Evolutionary conservation across 208 protist species (phyloP), one percentile per base, ranked within the genome.

Genomic region (Leishmania guyanensis): DNA sequence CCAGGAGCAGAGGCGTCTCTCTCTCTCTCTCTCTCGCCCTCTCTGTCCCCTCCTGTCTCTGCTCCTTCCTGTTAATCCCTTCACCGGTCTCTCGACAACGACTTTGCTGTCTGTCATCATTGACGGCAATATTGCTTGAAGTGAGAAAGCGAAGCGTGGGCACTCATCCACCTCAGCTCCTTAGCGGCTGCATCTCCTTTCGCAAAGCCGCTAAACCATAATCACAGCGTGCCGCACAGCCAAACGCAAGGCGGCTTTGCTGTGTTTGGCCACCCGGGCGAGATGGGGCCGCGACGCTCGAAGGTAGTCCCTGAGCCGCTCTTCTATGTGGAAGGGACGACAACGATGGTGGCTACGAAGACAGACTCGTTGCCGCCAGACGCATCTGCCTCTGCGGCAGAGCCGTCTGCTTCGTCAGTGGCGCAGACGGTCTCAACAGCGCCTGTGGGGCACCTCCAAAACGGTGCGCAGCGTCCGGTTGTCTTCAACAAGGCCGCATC

Each of bases 211-310:
- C 6, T 68, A 0, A 9, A 39, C 62, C 62, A 29, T 6, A 12
- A 14, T 5, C 29, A 39, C 29, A 20, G 29, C 62, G 29, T 16
- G 29, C 9, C 4, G 26, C 12, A 68, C 16, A 6, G 17, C 29
- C 9, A 68, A 36, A 29, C 3, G 29, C 4, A 2, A n/a, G 14
- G 9, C 5, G 5, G 26, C 62, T 9, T 39, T 12, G 62, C 62
- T 39, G 29, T 17, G 20, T 12, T 73, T 46, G 12, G 29, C 26
- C 4, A 73, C 46, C 46, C 26, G 46, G 10, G n/a, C 72, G 20
- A 58, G 51, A 89, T 84, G 85, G 46, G 74, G 66, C 51, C 78
- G n/a, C 81, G 85, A 20, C 81, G 74, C 51, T 81, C 82, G 3
- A 86, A 88, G 39, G 82, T 81, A 3, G 56, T 78, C 2, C 81